Evolutionary conservation across 2,329 filamentous ascomycete species (phyloP), one percentile per base, ranked within the genome.

Genomic region (Blastomyces parvus): DNA sequence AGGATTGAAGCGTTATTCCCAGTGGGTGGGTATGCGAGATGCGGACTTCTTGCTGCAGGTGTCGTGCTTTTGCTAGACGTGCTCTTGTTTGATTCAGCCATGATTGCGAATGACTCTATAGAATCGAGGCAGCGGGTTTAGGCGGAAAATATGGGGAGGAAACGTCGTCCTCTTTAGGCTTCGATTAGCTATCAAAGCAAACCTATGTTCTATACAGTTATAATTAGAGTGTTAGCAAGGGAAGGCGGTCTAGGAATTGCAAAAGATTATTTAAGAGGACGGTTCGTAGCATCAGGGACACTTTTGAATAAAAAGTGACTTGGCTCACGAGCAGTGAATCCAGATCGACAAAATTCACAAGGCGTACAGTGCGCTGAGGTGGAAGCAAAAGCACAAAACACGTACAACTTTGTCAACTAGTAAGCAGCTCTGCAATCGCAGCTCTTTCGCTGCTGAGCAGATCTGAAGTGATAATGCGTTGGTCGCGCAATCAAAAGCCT

Each of bases 1-100:
- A 90, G 78, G 48, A 87, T 79, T 48, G 85, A 85, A 64, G 88
- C 85, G 69, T 81, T 88, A 69, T 77, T 85, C 27, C 84, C 79
- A 62, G 82, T 74, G 9, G 66, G 80, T 74, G 65, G 77, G 68
- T 68, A 80, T 70, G 71, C 79, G 76, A 66, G 73, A 25, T 71
- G 67, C 59, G 79, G 70, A 78, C 82, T 65, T 80, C 64, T 66
- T 25, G 61, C 56, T 27, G 58, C n/a, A n/a, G 58, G 58, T 19
- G 58, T 59, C n/a, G 58, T 59, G 14, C 42, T 48, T 17, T 59
- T 59, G 30, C 52, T 40, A 30, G 57, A 44, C 11, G 22, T n/a
- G 25, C 36, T 58, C 33, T 44, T 63, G 53, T 55, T 63, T 42
- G 62, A 60, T 27, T 57, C 50, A 30, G 62, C 59, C 62, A 64